phyloP scores from a whole-genome alignment of 192 early-diverging fungal genomes.

The Phycomyces blakesleeanus region DNA sequence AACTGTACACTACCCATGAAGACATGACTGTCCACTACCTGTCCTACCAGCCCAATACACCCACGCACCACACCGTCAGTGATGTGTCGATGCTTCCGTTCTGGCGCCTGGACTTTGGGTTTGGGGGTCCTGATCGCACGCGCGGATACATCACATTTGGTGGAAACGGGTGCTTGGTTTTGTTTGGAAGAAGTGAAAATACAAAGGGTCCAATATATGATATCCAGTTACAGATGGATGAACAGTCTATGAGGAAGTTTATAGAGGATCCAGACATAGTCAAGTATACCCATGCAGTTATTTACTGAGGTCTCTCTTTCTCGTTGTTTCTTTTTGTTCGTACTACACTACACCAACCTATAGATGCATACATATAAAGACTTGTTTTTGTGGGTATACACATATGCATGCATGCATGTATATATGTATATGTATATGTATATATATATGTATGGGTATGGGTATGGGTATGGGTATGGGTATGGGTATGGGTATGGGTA shows the following conservation, averaged over 20 bases:
- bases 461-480: too few relatives aligned
- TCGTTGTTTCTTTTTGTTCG: neutral
- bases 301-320: neutral
- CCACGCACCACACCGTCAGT: constrained; percentile 12
- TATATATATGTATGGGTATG: neutral
- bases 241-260: constrained; percentile 22
- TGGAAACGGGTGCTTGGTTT: constrained; percentile 27
- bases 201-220: constrained; percentile 17
- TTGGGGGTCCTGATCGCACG: constrained; percentile 24
- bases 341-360: too few relatives aligned
- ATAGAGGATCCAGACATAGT: constrained; percentile 26
- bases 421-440: neutral
- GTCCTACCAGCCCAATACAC: constrained; percentile 20
- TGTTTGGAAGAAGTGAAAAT: constrained; percentile 20
- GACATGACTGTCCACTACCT: constrained; percentile 32
- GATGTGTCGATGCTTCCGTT: constrained; percentile 24
- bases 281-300: constrained; percentile 9
- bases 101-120: constrained; percentile 24
- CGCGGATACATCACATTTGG: constrained; percentile 30
- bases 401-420: neutral
- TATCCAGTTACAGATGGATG: constrained; percentile 29
- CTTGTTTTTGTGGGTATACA: too few relatives aligned
- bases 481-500: too few relatives aligned
- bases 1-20: constrained; percentile 24
- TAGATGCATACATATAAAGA: too few relatives aligned